phyloP scores from a whole-genome alignment of 2,329 filamentous ascomycete species.

The Colletotrichum higginsianum region DNA sequence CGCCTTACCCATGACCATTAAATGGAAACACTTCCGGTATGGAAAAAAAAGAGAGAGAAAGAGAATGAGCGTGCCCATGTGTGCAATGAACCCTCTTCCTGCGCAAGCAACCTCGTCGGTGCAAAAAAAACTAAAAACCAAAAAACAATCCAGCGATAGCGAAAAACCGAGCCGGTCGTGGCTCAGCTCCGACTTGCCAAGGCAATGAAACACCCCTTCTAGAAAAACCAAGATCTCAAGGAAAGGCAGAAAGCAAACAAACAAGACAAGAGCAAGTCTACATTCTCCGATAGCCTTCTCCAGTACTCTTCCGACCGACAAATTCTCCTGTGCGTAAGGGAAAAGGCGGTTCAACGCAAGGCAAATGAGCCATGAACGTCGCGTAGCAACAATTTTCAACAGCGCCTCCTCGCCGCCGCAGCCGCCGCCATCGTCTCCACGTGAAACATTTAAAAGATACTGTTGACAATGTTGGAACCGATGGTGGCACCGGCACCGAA shows the following conservation, averaged over 20 bases:
- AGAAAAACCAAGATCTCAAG: background rate
- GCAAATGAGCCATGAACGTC: background rate
- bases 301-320: background rate
- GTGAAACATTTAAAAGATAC: constrained; percentile 77
- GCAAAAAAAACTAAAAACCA: background rate
- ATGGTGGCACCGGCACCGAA: constrained; percentile 95
- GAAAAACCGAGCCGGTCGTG: background rate
- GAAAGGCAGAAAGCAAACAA: background rate
- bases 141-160: background rate
- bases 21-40: background rate
- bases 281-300: background rate
- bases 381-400: background rate
- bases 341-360: background rate
- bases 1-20: constrained; percentile 13
- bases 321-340: background rate
- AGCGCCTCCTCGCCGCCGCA: background rate
- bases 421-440: background rate
- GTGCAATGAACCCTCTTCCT: background rate
- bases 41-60: background rate
- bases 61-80: constrained; percentile 8
- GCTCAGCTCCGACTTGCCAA: background rate
- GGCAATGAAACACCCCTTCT: too few relatives aligned
- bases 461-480: constrained; percentile 90
- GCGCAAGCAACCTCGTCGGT: background rate
- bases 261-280: constrained; percentile 1